These are phyloP conservation scores for Stereum hirsutum DNA, from an alignment of 1,284 basidiomycete species.

Conservation along the genomic window DNA sequence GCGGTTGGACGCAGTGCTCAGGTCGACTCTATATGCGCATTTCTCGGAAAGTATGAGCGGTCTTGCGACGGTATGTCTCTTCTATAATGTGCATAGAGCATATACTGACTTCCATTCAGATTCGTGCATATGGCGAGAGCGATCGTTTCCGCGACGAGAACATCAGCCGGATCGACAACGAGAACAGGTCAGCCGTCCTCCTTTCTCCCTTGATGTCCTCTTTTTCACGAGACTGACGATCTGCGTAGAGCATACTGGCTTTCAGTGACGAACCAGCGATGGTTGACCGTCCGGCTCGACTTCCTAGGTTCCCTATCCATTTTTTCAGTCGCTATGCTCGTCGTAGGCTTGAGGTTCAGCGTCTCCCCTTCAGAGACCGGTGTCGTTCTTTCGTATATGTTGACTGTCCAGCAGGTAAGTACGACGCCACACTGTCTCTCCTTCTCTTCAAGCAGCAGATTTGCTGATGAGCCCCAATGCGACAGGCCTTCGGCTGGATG, in stretches of 20 bases:
- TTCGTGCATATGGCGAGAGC: conserved; percentile 75
- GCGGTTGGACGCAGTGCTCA: conserved; percentile 53
- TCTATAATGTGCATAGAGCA: too few species aligned
- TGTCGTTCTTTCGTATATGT: conserved; percentile 71
- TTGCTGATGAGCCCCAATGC: too few species aligned
- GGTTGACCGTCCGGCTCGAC: conserved; percentile 86
- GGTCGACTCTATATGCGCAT: conserved; percentile 72
- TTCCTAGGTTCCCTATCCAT: conserved; percentile 73
- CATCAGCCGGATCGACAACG: conserved; percentile 70
- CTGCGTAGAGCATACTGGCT: conserved; percentile 82
- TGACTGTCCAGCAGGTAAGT: conserved; percentile 53
- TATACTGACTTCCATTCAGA: too few species aligned
- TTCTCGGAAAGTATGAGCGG: conserved; percentile 87
- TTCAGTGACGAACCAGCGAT: conserved; percentile 78
- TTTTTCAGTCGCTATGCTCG: conserved; percentile 73
- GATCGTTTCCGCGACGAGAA: conserved; percentile 72
- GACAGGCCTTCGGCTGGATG: conserved; percentile 69
- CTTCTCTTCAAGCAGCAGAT: neutral
- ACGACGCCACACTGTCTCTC: neutral
- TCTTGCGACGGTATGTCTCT: too few species aligned
- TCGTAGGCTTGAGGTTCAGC: conserved; percentile 63
- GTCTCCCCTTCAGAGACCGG: conserved; percentile 77
- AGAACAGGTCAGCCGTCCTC: conserved; percentile 52
- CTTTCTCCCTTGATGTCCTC: neutral
- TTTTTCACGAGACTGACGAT: neutral